A percentile compares a stretch with the other conserved stretches of the same genome.
phyloP scores from a whole-genome alignment of 73 alveolate species.

The Chromera velia region DNA sequence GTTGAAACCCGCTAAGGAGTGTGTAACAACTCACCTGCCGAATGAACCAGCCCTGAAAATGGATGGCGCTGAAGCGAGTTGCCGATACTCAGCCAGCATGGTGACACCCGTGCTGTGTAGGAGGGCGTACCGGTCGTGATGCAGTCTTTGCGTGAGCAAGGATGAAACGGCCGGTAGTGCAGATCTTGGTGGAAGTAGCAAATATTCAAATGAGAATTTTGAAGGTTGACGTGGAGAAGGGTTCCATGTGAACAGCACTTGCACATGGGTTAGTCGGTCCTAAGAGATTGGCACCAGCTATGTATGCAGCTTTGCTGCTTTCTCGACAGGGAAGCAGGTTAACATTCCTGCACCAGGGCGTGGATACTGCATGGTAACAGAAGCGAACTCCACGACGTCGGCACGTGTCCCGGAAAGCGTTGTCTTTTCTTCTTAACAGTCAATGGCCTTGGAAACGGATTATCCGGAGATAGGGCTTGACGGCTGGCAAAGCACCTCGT shows the following conservation, averaged over 20 bases:
- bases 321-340: conserved; percentile 88
- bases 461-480: conserved; percentile 55
- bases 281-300: conserved; percentile 80
- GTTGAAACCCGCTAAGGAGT: conserved; percentile 12
- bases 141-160: conserved; percentile 22
- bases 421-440: conserved; percentile 6
- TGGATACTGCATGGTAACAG: not conserved
- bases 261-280: conserved; percentile 95
- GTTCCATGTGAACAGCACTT: conserved; percentile 91
- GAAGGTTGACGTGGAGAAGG: conserved; percentile 99
- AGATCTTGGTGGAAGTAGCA: conserved; percentile 93
- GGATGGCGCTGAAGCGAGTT: conserved; percentile 29
- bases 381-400: conserved; percentile 3
- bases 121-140: conserved; percentile 7
- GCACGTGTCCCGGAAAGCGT: conserved; percentile 1
- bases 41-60: conserved; percentile 24
- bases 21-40: conserved; percentile 10
- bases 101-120: not conserved
- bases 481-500: conserved; percentile 85
- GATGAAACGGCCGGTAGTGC: conserved; percentile 21
- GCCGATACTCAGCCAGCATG: not conserved
- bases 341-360: conserved; percentile 2
- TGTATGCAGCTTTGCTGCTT: conserved; percentile 69
- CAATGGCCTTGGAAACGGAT: conserved; percentile 1
- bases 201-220: conserved; percentile 92